These are phyloP conservation scores for Nakataea oryzae DNA, from an alignment of 2,329 filamentous ascomycete species.

Conservation along the genomic window DNA sequence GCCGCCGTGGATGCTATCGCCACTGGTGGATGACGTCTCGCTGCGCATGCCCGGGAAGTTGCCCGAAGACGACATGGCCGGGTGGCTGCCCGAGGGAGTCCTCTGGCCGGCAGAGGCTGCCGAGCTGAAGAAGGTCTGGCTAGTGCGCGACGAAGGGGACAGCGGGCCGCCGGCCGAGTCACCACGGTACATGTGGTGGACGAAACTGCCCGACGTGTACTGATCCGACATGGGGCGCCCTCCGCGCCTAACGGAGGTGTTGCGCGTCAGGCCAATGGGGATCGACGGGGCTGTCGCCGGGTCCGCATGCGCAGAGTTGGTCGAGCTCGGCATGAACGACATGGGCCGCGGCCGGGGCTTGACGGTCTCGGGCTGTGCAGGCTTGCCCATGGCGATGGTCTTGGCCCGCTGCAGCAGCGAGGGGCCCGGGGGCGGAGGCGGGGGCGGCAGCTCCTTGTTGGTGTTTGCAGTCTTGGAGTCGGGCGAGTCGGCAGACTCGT, in stretches of 20 bases:
- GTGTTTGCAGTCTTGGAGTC: slow-evolving; percentile 33
- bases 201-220: slow-evolving; percentile 48
- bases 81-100: slow-evolving; percentile 39
- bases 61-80: slow-evolving; percentile 29
- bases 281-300: slow-evolving; percentile 68
- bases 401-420: slow-evolving; percentile 52
- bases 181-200: slow-evolving; percentile 84
- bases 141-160: slow-evolving; percentile 49
- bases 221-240: slow-evolving; percentile 52
- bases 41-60: slow-evolving; percentile 67
- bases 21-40: slow-evolving; percentile 54
- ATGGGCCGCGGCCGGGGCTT: slow-evolving; percentile 43
- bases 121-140: slow-evolving; percentile 49
- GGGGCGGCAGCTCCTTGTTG: slow-evolving; percentile 78
- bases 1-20: slow-evolving; percentile 54
- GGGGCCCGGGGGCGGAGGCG: slow-evolving; percentile 44
- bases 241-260: slow-evolving; percentile 39
- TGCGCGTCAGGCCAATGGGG: slow-evolving; percentile 51
- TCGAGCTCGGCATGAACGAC: slow-evolving; percentile 38
- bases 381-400: slow-evolving; percentile 39
- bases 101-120: slow-evolving; percentile 31
- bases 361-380: slow-evolving; percentile 4
- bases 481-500: slow-evolving; percentile 58
- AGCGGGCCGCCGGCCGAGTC: slow-evolving; percentile 54
- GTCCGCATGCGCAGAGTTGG: slow-evolving; percentile 35